Percentiles rank a stretch among this genome's conserved stretches.
Evolutionary conservation across 169 alveolate species (phyloP).

Genomic region (Besnoitia besnoiti): DNA sequence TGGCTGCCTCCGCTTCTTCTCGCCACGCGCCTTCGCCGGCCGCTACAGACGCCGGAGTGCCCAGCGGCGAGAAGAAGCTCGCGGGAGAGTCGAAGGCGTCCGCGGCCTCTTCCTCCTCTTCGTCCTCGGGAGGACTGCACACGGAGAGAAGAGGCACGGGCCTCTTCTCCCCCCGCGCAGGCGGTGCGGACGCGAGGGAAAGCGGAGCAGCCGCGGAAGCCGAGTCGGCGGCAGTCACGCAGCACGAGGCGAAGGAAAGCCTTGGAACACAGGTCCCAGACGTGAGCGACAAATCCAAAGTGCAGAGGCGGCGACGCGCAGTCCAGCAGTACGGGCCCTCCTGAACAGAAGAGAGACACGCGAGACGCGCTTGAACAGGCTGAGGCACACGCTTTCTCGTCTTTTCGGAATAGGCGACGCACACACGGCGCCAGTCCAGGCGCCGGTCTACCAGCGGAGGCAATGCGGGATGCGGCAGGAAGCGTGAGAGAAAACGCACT

Average conservation of each 20-base stretch:
- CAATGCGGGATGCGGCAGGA: too few species aligned
- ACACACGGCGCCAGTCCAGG: too few species aligned
- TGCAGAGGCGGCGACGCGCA: not conserved
- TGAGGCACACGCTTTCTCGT: too few species aligned
- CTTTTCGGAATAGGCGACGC: too few species aligned
- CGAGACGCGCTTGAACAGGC: not conserved
- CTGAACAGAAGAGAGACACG: not conserved
- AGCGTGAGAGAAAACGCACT: too few species aligned
- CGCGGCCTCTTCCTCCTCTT: not conserved
- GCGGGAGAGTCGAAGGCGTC: not conserved
- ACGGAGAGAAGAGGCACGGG: not conserved
- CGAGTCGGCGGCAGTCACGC: too few species aligned
- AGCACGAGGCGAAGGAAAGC: not conserved
- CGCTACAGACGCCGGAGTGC: too few species aligned
- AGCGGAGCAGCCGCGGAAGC: not conserved
- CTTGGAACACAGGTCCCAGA: not conserved
- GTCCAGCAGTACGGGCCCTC: constrained; percentile 15
- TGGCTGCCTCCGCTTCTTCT: not conserved
- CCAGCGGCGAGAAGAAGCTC: not conserved
- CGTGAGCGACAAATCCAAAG: not conserved
- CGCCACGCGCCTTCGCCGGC: too few species aligned
- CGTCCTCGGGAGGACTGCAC: too few species aligned
- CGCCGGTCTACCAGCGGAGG: too few species aligned
- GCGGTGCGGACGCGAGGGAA: not conserved
- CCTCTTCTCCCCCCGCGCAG: too few species aligned